Evolutionary conservation across 176 grass and related monocot genomes (phyloP).

Genomic region (Pharus latifolius): DNA sequence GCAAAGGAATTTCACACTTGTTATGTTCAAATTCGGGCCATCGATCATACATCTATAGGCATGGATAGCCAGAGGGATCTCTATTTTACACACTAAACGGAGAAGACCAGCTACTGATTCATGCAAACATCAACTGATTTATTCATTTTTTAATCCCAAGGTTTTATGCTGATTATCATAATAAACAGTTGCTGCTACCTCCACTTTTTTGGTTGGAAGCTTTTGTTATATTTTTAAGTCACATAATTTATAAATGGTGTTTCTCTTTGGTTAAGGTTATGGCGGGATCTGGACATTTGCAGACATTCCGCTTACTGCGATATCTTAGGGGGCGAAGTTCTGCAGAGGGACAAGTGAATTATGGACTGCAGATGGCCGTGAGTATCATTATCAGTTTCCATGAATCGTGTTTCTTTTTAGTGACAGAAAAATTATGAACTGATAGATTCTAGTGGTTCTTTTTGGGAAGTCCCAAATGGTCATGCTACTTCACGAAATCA

Average conservation of each 20-base stretch:
- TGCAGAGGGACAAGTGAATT: conserved; percentile 91
- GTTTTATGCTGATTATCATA: neutral
- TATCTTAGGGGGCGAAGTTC: conserved; percentile 92
- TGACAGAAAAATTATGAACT: neutral
- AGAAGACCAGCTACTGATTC: too few relatives aligned
- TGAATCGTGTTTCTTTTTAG: neutral
- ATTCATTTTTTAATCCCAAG: too few relatives aligned
- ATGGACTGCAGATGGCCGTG: conserved; percentile 94
- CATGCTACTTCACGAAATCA: too few relatives aligned
- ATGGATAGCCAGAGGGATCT: too few relatives aligned
- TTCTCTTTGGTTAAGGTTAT: conserved; percentile 56
- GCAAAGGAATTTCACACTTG: too few relatives aligned
- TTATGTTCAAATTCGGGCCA: too few relatives aligned
- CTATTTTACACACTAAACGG: too few relatives aligned
- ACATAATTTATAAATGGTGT: neutral
- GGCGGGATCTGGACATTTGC: conserved; percentile 91
- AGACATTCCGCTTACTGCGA: conserved; percentile 81
- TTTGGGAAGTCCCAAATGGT: conserved; percentile 2
- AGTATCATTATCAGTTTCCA: conserved; percentile 17
- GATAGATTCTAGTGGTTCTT: neutral
- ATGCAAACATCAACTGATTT: too few relatives aligned
- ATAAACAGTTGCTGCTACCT: too few relatives aligned
- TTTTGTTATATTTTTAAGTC: too few relatives aligned
- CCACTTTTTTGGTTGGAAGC: too few relatives aligned
- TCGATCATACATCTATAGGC: too few relatives aligned